phyloP scores from a whole-genome alignment of 169 alveolate species.

The Cyclospora cayetanensis region DNA sequence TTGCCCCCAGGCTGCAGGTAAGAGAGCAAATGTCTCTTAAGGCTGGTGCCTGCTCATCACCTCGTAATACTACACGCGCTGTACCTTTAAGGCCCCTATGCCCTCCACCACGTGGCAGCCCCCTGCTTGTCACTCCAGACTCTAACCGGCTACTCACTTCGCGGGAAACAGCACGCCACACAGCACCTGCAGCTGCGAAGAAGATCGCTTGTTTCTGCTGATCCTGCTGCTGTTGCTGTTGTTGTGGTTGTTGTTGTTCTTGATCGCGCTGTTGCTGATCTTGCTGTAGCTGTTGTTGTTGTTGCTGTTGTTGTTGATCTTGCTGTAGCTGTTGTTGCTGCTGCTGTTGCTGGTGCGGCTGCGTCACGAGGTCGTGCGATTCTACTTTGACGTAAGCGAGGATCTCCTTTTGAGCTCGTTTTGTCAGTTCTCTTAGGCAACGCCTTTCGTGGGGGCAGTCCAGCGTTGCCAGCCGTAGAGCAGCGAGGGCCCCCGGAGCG shows the following conservation, averaged over 20 bases:
- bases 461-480: background rate
- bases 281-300: background rate
- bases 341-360: background rate
- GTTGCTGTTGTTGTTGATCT: constrained; percentile 12
- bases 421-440: background rate
- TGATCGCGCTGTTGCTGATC: background rate
- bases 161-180: background rate
- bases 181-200: background rate
- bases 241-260: background rate
- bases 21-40: background rate
- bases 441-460: background rate
- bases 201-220: constrained; percentile 8
- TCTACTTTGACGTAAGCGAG: background rate
- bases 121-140: background rate
- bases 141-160: background rate
- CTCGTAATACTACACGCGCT: no score
- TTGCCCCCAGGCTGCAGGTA: background rate
- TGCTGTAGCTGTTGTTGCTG: background rate
- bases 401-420: background rate
- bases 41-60: no score
- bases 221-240: constrained; percentile 2
- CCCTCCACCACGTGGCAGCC: constrained; percentile 1
- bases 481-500: constrained; percentile 14
- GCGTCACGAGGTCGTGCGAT: background rate
- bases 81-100: constrained; percentile 34